Evolutionary conservation across 2,329 filamentous ascomycete species (phyloP).

Genomic region (Ophiostoma fasciatum): DNA sequence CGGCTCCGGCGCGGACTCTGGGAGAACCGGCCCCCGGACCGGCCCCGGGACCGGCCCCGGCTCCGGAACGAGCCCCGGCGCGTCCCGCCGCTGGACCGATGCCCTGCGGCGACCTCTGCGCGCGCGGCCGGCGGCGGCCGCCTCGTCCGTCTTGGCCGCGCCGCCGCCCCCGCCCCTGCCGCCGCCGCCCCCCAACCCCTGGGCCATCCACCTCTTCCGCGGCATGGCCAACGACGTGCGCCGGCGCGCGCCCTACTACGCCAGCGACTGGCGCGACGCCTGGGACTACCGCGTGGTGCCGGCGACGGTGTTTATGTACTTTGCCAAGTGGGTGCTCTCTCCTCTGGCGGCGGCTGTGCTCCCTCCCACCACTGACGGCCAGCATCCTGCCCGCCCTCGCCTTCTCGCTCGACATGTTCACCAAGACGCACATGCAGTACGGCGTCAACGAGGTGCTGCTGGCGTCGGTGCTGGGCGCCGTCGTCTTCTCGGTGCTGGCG

Average conservation of each 20-base stretch:
- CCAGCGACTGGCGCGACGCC: slow-evolving; percentile 71
- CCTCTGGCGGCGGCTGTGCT: background rate
- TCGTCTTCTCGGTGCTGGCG: slow-evolving; percentile 66
- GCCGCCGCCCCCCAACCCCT: slow-evolving; percentile 20
- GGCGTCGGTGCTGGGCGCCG: slow-evolving; percentile 65
- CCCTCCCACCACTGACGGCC: background rate
- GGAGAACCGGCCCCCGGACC: too few species aligned
- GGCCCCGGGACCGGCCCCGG: too few species aligned
- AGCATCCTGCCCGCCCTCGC: slow-evolving; percentile 78
- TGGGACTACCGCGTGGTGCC: slow-evolving; percentile 85
- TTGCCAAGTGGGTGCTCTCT: slow-evolving; percentile 55
- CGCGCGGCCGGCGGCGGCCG: too few species aligned
- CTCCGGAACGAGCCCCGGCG: too few species aligned
- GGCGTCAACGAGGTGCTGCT: slow-evolving; percentile 88
- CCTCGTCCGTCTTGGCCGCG: too few species aligned
- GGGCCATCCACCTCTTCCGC: slow-evolving; percentile 58
- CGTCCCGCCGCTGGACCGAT: too few species aligned
- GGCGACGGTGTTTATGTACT: slow-evolving; percentile 86
- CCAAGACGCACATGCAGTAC: slow-evolving; percentile 69
- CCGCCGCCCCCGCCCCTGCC: too few species aligned
- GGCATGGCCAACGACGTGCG: slow-evolving; percentile 70
- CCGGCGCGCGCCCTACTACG: slow-evolving; percentile 61
- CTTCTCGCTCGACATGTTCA: slow-evolving; percentile 88
- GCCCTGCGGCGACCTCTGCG: too few species aligned
- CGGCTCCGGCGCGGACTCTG: too few species aligned